Evolutionary conservation across 345 rosid species (phyloP).

Genomic region (Citrus reticulata): DNA sequence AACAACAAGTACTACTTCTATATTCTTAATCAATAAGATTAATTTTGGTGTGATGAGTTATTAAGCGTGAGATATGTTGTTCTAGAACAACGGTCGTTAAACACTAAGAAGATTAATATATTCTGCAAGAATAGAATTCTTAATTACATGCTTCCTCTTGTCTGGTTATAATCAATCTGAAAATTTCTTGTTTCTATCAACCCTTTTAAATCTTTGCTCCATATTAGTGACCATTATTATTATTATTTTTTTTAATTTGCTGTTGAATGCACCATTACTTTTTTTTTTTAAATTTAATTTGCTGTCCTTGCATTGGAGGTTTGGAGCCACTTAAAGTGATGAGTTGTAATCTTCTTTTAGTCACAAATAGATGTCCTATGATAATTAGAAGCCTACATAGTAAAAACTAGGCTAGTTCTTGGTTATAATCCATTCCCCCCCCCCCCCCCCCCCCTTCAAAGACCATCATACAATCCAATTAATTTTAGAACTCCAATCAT

Average conservation of each 20-base stretch:
- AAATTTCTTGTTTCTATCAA: constrained; percentile 3
- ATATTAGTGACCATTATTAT: not conserved
- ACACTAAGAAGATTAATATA: constrained; percentile 5
- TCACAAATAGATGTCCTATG: not conserved
- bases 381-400: not conserved
- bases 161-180: not conserved
- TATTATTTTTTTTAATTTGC: not conserved
- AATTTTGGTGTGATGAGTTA: not conserved
- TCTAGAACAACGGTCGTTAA: not conserved
- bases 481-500: not conserved
- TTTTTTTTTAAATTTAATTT: not conserved
- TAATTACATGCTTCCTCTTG: not conserved
- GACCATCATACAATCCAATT: not conserved
- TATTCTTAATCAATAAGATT: not conserved
- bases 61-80: not conserved
- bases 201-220: not conserved
- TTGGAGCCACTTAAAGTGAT: not conserved
- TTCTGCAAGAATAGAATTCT: not conserved
- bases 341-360: not conserved
- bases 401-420: not conserved
- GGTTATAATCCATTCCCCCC: too few relatives aligned
- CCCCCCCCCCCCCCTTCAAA: too few relatives aligned
- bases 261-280: not conserved
- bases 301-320: not conserved
- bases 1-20: not conserved